Conservation (phyloP, 2,329 filamentous ascomycete species). For the Fusarium sulawesiense region DNA sequence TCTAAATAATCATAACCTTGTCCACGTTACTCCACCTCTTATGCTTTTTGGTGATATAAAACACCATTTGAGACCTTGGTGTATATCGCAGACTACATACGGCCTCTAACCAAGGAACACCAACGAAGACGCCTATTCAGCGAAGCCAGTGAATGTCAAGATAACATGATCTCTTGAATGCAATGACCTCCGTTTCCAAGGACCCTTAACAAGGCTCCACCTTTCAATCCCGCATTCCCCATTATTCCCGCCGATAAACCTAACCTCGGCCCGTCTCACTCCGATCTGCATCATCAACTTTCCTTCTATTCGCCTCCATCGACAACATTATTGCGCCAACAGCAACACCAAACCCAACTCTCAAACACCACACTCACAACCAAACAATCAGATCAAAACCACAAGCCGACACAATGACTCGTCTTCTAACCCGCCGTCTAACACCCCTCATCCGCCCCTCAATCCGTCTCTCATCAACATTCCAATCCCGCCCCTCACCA, state of each 20-base stretch:
- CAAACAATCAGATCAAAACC: background rate
- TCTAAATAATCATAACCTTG: no score
- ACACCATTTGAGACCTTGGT: no score
- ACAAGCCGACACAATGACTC: constrained; percentile 29
- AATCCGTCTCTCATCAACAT: constrained; percentile 52
- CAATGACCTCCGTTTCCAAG: no score
- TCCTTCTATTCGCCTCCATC: background rate
- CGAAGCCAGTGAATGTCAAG: no score
- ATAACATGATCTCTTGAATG: no score
- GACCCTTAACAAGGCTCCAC: no score
- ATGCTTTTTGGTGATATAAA: no score
- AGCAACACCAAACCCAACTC: background rate
- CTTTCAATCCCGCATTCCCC: background rate
- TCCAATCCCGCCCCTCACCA: constrained; percentile 73
- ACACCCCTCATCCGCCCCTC: constrained; percentile 43
- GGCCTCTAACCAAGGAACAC: no score
- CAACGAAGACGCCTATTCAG: no score
- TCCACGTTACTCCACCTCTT: no score
- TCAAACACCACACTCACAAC: background rate
- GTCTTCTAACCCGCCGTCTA: constrained; percentile 35
- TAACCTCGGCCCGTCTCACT: constrained; percentile 38
- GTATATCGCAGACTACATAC: no score
- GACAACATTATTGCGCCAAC: background rate
- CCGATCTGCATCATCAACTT: constrained; percentile 24
- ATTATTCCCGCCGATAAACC: constrained; percentile 5